Evolutionary conservation across 2,329 filamentous ascomycete genomes (phyloP).

Genomic region (Calonectria montana): DNA sequence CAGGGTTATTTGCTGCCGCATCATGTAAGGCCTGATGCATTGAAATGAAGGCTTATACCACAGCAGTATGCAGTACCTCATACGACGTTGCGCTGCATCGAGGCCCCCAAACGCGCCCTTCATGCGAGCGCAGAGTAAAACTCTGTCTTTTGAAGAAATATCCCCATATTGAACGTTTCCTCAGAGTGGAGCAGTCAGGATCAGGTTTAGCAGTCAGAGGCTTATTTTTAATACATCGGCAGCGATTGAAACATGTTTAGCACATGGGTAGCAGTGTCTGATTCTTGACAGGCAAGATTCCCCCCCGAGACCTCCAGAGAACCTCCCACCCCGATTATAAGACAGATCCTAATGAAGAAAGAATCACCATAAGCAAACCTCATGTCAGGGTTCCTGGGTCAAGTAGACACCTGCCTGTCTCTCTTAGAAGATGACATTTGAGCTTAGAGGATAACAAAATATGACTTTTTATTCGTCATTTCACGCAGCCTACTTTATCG

Average conservation of each 20-base stretch:
- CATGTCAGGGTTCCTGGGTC: not conserved
- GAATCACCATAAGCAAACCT: not conserved
- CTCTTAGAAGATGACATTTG: not conserved
- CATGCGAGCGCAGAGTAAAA: not conserved
- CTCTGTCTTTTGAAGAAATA: not conserved
- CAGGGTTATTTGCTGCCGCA: not conserved
- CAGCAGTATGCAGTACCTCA: not conserved
- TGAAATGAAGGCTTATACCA: not conserved
- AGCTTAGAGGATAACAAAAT: not conserved
- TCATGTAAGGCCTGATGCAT: not conserved
- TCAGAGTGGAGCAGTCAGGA: not conserved
- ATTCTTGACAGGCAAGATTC: not conserved
- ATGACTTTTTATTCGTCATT: not conserved
- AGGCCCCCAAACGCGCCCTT: not conserved
- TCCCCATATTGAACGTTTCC: not conserved
- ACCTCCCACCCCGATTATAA: not conserved
- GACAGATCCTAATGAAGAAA: not conserved
- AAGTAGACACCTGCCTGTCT: not conserved
- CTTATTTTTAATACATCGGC: not conserved
- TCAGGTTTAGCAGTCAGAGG: not conserved
- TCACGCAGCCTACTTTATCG: not conserved
- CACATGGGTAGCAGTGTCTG: not conserved
- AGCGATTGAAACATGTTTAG: not conserved
- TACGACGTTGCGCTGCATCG: not conserved
- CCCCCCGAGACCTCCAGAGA: not conserved